phyloP scores from a whole-genome alignment of 2,329 filamentous ascomycete species.

The Arthrobotrys pseudoclavata region DNA sequence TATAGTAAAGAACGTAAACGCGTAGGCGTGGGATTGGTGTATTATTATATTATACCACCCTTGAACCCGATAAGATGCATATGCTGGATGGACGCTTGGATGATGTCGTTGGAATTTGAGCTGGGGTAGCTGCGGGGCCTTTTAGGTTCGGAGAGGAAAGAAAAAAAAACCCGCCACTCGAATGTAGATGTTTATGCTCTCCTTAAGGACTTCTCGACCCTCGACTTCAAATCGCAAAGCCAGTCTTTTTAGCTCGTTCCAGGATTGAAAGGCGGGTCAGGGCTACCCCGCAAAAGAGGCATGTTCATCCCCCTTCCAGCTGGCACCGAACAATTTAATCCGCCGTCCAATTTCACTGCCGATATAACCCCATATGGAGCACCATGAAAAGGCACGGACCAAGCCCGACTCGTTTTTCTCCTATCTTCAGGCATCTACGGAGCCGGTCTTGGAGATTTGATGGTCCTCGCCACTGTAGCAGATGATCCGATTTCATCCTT shows the following conservation, averaged over 20 bases:
- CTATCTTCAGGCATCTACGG: slow-evolving; percentile 54
- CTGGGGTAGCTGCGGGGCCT: slow-evolving; percentile 47
- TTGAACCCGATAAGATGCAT: slow-evolving; percentile 42
- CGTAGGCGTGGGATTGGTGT: slow-evolving; percentile 9
- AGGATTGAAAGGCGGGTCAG: slow-evolving; percentile 43
- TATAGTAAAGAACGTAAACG: slow-evolving; percentile 10
- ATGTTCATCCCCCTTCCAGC: slow-evolving; percentile 32
- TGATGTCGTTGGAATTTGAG: slow-evolving; percentile 22
- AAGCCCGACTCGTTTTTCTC: slow-evolving; percentile 23
- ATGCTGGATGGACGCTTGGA: slow-evolving; percentile 1
- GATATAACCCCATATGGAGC: slow-evolving; percentile 10
- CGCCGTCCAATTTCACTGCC: slow-evolving; percentile 21
- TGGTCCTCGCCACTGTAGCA: slow-evolving; percentile 45
- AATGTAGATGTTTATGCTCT: slow-evolving; percentile 19
- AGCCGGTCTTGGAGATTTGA: slow-evolving; percentile 39
- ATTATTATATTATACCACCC: slow-evolving; percentile 19
- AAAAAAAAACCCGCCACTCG: slow-evolving; percentile 1
- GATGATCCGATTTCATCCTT: slow-evolving; percentile 46
- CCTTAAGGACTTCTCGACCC: slow-evolving; percentile 18
- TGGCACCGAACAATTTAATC: slow-evolving; percentile 24
- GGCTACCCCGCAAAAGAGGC: slow-evolving; percentile 60
- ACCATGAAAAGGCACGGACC: slow-evolving; percentile 19
- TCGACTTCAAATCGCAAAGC: slow-evolving; percentile 26
- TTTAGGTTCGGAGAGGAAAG: slow-evolving; percentile 31
- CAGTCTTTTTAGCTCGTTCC: slow-evolving; percentile 11